phyloP scores from a whole-genome alignment of 2,329 filamentous ascomycete genomes.

The Metarhizium anisopliae region DNA sequence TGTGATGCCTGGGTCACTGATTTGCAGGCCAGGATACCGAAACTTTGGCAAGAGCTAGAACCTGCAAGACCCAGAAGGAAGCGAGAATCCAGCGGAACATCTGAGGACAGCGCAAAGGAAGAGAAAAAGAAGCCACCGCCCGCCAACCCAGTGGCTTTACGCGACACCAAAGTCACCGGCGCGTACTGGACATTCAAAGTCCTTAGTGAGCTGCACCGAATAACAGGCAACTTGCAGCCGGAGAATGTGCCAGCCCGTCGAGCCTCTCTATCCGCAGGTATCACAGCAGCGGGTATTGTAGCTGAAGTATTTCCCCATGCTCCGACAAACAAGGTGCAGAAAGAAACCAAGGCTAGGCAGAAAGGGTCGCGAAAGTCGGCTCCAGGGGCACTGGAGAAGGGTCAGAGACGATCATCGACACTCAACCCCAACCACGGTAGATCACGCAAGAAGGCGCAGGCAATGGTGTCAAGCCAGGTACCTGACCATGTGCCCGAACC shows the following conservation, averaged over 20 bases:
- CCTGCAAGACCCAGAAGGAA: conserved; percentile 32
- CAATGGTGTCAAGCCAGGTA: conserved; percentile 3
- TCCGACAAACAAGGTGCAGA: not conserved
- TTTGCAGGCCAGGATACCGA: conserved; percentile 47
- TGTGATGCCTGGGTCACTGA: conserved; percentile 65
- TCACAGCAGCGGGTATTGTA: not conserved
- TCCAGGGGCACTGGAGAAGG: conserved; percentile 23
- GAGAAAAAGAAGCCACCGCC: conserved; percentile 23
- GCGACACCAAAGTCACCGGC: conserved; percentile 36
- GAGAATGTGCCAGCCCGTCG: conserved; percentile 9
- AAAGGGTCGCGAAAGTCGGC: conserved; percentile 32
- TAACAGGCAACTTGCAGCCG: conserved; percentile 16
- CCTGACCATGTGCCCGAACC: conserved; percentile 3
- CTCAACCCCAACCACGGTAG: conserved; percentile 28
- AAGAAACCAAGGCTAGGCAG: conserved; percentile 14
- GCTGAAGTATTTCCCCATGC: not conserved
- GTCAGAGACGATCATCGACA: conserved; percentile 21
- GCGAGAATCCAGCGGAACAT: conserved; percentile 18
- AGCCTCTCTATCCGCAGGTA: conserved; percentile 10
- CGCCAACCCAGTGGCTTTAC: conserved; percentile 32
- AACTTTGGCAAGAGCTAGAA: conserved; percentile 48
- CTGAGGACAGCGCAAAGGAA: conserved; percentile 16
- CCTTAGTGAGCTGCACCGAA: conserved; percentile 26
- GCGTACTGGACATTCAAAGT: conserved; percentile 37
- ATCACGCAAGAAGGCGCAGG: conserved; percentile 12